Base-by-base conservation (phyloP, 139 green algal species). In the Prasinococcaceae sp. region DNA sequence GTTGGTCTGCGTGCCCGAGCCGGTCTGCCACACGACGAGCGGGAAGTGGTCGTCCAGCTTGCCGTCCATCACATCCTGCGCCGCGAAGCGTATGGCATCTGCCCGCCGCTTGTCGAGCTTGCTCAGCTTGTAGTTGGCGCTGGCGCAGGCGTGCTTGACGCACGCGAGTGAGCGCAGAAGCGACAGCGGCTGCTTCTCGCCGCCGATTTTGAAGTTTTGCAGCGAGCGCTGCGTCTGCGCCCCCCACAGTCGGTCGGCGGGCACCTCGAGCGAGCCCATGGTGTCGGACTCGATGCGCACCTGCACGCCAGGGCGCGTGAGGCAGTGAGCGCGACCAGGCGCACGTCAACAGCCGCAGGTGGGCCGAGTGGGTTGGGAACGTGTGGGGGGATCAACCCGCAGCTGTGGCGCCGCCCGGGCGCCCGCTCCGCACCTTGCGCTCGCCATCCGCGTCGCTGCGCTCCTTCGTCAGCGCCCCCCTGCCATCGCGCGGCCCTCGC, bases 171-270 rank as follows among this genome's bases (percentile, higher is more conserved):
- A 83, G 10, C 67, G 63, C 12, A 96, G 63, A 1, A 94, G 70
- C 0, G 79, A 74, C 54, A 88, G 78, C 9, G 84, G 84, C 77
- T 94, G 92, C 39, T 74, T 72, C 57, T 94, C 85, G 0, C 79
- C 79, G 16, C 84, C 86, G 53, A 96, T 94, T 51, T 90, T 85
- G 66, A 96, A 96, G 72, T 96, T 94, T 36, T 83, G 50, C 12
- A 85, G 55, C 0, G 78, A 87, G 8, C 88, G 75, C 69, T 94
- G 84, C 23, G 88, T 96, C 58, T 96, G 88, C 0, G 88, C 88
- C 10, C 88, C 88, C 84, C 84, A 96, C 53, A 88, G 86, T 56
- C 77, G 61, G 65, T 94, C 77, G 2, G 72, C 78, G 4, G 84
- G 86, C 27, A 95, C 86, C 50, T 88, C 66, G 3, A 93, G 45